These are phyloP conservation scores for Aspergillus alliaceus DNA, from an alignment of 2,329 filamentous ascomycete genomes.

Conservation along the genomic window DNA sequence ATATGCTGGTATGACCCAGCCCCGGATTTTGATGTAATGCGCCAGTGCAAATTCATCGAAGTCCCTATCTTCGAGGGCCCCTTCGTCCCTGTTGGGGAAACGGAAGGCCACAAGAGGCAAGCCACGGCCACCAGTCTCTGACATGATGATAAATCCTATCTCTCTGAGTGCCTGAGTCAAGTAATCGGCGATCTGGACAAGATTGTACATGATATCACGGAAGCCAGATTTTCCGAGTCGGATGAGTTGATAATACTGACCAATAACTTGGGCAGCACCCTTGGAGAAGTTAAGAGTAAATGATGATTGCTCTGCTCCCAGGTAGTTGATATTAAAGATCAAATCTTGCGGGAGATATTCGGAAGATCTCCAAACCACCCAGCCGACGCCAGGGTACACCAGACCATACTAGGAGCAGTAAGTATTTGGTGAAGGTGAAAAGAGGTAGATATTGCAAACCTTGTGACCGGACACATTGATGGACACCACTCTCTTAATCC, in stretches of 20 bases:
- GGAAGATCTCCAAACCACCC: constrained; percentile 84
- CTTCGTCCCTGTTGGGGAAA: too few species aligned
- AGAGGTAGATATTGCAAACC: too few species aligned
- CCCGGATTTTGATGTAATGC: constrained; percentile 79
- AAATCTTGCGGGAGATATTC: constrained; percentile 86
- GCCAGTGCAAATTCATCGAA: constrained; percentile 79
- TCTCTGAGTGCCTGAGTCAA: constrained; percentile 70
- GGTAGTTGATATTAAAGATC: constrained; percentile 99
- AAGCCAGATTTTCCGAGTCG: constrained; percentile 91
- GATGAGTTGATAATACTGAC: constrained; percentile 96
- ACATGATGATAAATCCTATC: constrained; percentile 86
- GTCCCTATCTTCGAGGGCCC: too few species aligned
- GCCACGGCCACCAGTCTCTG: constrained; percentile 71
- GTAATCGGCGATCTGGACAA: constrained; percentile 88
- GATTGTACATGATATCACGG: constrained; percentile 88
- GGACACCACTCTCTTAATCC: constrained; percentile 80
- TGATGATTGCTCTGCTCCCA: constrained; percentile 89
- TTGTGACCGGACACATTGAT: constrained; percentile 97
- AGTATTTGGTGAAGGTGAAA: too few species aligned
- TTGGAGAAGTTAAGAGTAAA: constrained; percentile 98
- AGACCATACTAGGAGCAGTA: too few species aligned
- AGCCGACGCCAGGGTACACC: constrained; percentile 89
- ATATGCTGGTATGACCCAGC: constrained; percentile 94
- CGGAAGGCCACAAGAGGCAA: constrained; percentile 90
- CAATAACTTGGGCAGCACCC: constrained; percentile 90